Percentiles rank a stretch among this genome's conserved stretches.
phyloP scores from a whole-genome alignment of 2,329 filamentous ascomycete species.

The Botrytis cinerea region DNA sequence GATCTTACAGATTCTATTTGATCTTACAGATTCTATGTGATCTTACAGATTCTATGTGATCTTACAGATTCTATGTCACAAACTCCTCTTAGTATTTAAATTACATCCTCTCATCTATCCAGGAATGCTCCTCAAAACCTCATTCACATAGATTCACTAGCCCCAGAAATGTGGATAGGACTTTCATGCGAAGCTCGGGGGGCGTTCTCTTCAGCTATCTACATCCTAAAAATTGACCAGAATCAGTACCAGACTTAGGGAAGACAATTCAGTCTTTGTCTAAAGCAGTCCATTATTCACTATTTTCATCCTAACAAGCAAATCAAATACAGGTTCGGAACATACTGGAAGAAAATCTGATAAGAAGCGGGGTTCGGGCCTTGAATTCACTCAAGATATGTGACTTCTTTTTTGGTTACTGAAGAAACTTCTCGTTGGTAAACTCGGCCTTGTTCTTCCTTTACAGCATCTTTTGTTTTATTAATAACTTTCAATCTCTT shows the following conservation, averaged over 20 bases:
- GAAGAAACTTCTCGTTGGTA: neutral
- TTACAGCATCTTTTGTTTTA: neutral
- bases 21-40: no score
- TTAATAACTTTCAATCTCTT: no score
- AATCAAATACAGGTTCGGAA: neutral
- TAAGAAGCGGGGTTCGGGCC: accelerated
- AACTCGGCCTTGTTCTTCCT: neutral
- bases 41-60: no score
- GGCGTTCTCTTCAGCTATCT: neutral
- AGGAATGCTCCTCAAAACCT: neutral
- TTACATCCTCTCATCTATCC: neutral
- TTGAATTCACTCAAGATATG: neutral
- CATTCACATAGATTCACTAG: neutral
- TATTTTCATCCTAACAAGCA: neutral
- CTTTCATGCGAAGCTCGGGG: neutral
- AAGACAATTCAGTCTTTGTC: neutral
- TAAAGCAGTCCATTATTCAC: neutral
- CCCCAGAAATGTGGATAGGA: neutral
- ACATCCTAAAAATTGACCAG: neutral
- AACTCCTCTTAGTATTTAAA: neutral
- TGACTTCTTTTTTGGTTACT: neutral
- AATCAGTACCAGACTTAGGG: neutral
- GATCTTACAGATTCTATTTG: neutral
- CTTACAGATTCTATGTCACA: neutral
- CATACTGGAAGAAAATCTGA: no score